Percentiles rank a stretch among this genome's conserved stretches.
phyloP scores from a whole-genome alignment of 192 early-diverging fungal species.

The Gamsiella multidivaricata region DNA sequence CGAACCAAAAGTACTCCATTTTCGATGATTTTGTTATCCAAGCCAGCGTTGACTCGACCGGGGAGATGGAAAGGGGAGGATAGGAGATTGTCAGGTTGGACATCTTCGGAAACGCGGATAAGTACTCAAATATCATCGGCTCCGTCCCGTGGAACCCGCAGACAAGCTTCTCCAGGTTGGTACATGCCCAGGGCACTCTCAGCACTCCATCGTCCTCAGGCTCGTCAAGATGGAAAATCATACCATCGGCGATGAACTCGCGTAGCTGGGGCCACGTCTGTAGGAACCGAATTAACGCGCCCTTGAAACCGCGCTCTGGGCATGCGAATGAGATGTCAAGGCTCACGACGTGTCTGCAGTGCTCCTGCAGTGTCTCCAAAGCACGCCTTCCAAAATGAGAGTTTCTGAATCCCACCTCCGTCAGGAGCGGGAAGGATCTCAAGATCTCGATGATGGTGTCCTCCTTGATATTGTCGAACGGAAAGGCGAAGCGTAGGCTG shows the following conservation, averaged over 20 bases:
- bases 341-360: slow-evolving; percentile 29
- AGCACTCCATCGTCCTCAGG: slow-evolving; percentile 16
- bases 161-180: slow-evolving; percentile 35
- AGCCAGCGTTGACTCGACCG: slow-evolving; percentile 27
- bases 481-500: slow-evolving; percentile 26
- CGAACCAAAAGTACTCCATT: slow-evolving; percentile 50
- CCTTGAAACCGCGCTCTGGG: slow-evolving; percentile 21
- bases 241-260: slow-evolving; percentile 39
- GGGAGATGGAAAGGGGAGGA: slow-evolving; percentile 20
- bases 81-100: slow-evolving; percentile 29
- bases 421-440: slow-evolving; percentile 33
- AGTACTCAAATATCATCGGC: slow-evolving; percentile 37
- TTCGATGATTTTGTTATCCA: slow-evolving; percentile 27
- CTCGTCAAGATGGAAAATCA: slow-evolving; percentile 33
- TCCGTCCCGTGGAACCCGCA: slow-evolving; percentile 43
- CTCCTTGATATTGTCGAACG: slow-evolving; percentile 39
- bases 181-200: slow-evolving; percentile 28
- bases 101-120: slow-evolving; percentile 21
- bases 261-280: slow-evolving; percentile 16
- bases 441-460: slow-evolving; percentile 41
- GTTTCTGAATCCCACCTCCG: slow-evolving; percentile 38
- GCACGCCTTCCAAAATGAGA: slow-evolving; percentile 30
- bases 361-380: slow-evolving; percentile 28
- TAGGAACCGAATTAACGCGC: slow-evolving; percentile 20
- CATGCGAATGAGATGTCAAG: slow-evolving; percentile 37